Evolutionary conservation across 2,329 filamentous ascomycete genomes (phyloP), one percentile per base, ranked within the genome.

Genomic region (Trichoderma citrinoviride): DNA sequence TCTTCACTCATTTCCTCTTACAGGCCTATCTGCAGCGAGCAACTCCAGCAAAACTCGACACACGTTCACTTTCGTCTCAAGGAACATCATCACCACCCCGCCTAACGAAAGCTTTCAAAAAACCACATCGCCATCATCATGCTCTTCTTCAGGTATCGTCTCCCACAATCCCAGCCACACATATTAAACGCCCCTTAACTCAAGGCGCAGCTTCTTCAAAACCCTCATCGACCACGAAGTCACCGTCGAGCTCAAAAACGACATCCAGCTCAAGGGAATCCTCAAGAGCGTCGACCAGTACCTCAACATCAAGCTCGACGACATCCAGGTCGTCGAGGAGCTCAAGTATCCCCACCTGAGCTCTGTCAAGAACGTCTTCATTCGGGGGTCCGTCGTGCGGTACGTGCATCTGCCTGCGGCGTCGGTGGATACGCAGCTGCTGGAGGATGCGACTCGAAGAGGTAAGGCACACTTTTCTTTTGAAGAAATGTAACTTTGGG

Each of bases 271-370:
- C 77, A 91, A 92, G 73, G 95, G 95, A 70, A 96, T 90, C 41
- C 85, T 99, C 70, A 99, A 98, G 83, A 96, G 91, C 75, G 94
- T 99, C 70, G 95, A 99, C 77, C 95, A 98, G 82, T 99, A 96
- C 80, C 87, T 99, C 75, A 99, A 99, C 81, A 97, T 99, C 81
- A 98, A 98, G 83, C 87, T 99, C 57, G 95, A 99, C 75, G 92
- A 97, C 74, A 96, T 98, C 67, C 85, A 89, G 68, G 94, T 98
- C 37, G 85, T 97, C 27, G 93, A 99, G 70, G 92, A 98, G 80
- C 81, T 95, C 74, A 93, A 93, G 79, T 98, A 97, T 77, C 95
- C 95, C 57, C 95, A 99, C 78, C 80, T 99, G 83, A 87, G 84
- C 77, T 87, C 92, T 19, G 93, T 97, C 70, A 96, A 96, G 82